Evolutionary conservation across 2,329 filamentous ascomycete genomes (phyloP).

Genomic region (Escovopsis sp.): DNA sequence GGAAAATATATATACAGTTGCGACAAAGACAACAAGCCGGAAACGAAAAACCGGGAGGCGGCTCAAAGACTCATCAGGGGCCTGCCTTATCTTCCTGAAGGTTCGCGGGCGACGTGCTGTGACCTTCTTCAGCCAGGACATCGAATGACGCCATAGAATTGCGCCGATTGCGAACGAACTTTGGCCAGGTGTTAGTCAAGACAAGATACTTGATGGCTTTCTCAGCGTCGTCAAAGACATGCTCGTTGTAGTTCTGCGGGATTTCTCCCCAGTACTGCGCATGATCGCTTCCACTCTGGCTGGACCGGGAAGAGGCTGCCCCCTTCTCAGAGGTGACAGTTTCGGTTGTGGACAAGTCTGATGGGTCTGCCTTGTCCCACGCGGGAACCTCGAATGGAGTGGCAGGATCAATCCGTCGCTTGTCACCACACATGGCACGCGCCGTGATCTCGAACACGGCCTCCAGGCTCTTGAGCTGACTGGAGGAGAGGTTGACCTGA

Average conservation of each 20-base stretch:
- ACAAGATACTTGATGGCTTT: conserved; percentile 50
- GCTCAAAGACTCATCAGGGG: too few species aligned
- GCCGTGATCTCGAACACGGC: conserved; percentile 39
- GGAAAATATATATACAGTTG: too few species aligned
- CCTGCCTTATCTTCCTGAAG: too few species aligned
- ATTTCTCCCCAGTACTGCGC: conserved; percentile 26
- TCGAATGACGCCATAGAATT: conserved; percentile 10
- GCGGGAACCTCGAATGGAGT: conserved; percentile 20
- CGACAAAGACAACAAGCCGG: too few species aligned
- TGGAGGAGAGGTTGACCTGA: conserved; percentile 46
- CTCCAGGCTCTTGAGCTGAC: conserved; percentile 34
- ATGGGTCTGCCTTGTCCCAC: not conserved
- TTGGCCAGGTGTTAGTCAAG: conserved; percentile 53
- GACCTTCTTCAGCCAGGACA: conserved; percentile 1
- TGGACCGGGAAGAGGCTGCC: not conserved
- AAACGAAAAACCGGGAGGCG: too few species aligned
- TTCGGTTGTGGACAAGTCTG: conserved; percentile 1
- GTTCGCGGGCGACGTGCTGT: too few species aligned
- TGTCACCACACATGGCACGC: conserved; percentile 23
- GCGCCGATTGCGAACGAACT: conserved; percentile 29
- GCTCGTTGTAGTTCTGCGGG: conserved; percentile 30
- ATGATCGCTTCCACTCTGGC: not conserved
- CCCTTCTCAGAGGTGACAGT: not conserved
- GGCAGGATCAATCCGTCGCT: conserved; percentile 18
- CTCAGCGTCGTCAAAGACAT: conserved; percentile 44